These are phyloP conservation scores for Iberis pinnata DNA, from an alignment of 345 rosid species.

Conservation along the genomic window DNA sequence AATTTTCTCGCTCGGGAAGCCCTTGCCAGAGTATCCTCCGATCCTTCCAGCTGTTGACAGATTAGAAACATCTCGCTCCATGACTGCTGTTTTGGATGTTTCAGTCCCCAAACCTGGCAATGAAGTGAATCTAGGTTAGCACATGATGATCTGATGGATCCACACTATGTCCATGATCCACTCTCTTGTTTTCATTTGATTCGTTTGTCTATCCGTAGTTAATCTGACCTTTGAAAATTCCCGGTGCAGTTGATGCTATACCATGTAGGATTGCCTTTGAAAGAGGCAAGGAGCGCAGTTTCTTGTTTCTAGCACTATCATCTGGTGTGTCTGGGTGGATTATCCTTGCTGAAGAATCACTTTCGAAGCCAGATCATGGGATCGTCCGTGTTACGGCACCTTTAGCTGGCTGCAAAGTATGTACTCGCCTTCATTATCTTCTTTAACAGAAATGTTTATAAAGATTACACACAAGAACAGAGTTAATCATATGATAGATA, in stretches of 20 bases:
- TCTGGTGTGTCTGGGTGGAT: conserved; percentile 78
- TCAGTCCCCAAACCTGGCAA: conserved; percentile 77
- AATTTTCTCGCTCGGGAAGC: conserved; percentile 63
- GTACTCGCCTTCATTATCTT: neutral
- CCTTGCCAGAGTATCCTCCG: conserved; percentile 77
- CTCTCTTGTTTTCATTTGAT: neutral
- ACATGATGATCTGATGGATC: neutral
- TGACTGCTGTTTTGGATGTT: conserved; percentile 54
- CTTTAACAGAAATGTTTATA: neutral
- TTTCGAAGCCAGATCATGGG: conserved; percentile 40
- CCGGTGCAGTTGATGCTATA: conserved; percentile 73
- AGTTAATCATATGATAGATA: too few species aligned
- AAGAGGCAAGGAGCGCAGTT: conserved; percentile 82
- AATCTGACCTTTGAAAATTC: neutral
- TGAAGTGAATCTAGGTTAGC: conserved; percentile 67
- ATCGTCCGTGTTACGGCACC: conserved; percentile 76
- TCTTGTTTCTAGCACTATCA: conserved; percentile 62
- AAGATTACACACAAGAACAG: conserved; percentile 2
- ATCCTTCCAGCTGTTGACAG: conserved; percentile 38
- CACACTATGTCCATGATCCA: neutral
- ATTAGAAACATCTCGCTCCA: conserved; percentile 58
- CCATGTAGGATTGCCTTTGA: conserved; percentile 93
- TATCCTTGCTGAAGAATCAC: conserved; percentile 49
- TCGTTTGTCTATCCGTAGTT: conserved; percentile 17
- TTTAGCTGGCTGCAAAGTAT: conserved; percentile 58